Evolutionary conservation across 2,329 filamentous ascomycete species (phyloP), one percentile per base, ranked within the genome.

Genomic region (Ophiostoma populinum): DNA sequence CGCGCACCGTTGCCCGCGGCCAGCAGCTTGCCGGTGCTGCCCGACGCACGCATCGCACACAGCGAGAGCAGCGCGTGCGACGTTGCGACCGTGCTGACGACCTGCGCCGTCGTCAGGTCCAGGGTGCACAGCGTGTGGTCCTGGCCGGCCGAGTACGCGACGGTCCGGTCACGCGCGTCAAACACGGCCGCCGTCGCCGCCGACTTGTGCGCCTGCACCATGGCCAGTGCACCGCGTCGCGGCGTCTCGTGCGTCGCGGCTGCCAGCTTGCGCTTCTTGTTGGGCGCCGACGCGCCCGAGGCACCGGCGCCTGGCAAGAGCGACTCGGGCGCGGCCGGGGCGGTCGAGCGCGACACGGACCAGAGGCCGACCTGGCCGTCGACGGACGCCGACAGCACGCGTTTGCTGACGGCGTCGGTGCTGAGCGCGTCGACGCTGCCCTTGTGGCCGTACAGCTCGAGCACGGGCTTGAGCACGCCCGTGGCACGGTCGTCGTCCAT

Each of bases 91-190:
- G 81, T 82, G 50, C 82, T 81, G 27, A 95, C 83, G 40, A 81
- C 70, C 19, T 65, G 62, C 36, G 71, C 65, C 1, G 87, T 94
- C 0, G 85, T 76, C 31, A 98, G 67, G 59, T 98, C 90, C 59
- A 92, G 80, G 0, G 90, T 95, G 43, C 78, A 77, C 46, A 95
- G 63, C 1, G 80, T 80, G 62, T 93, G 86, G 59, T 98, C 92
- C 59, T 81, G 80, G 13, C 85, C 92, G 16, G 76, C 74, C 1
- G 83, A 87, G 63, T 98, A 95, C 31, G 80, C 87, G 26, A 94
- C 82, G 11, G 82, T 93, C 9, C 75, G 58, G 56, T 95, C 87
- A 36, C 72, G 66, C 5, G 77, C 77, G 55, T 92, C 82, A 61
- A 98, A 95, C 32, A 78, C 80, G 36, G 77, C 79, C 1, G 80